Base-by-base conservation (phyloP, 257 asterid genomes). In the Leonotis leonurus region DNA sequence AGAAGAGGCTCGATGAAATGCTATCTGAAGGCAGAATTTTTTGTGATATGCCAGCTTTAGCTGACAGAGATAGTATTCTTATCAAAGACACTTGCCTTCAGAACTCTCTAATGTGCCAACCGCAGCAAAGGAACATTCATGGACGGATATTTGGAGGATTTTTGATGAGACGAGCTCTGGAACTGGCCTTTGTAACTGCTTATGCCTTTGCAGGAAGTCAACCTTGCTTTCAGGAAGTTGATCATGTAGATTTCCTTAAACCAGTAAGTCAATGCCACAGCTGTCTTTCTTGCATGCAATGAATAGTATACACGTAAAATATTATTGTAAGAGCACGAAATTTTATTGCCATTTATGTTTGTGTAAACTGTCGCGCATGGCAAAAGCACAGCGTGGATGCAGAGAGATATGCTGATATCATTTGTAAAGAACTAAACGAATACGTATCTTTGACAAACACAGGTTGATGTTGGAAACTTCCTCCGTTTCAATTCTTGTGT, bases 71-170 rank as follows among this genome's bases (percentile, higher is more conserved):
- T 59, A 88, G 94, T 64, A 91, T 88, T 76, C 89, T 91, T 43
- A 85, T 91, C 58, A 78, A 70, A 61, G 84, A 88, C 32, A 91
- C 96, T 21, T 82, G 84, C 74, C 96, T 91, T 56, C 94, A 91
- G 69, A 88, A 91, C 65, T 91, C 96, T 29, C 55, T 88, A 57
- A 75, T 91, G 81, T 91, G 98, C 69, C 98, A 88, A 73, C 98
- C 98, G 21, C 98, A 91, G 63, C 98, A 91, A 66, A 78, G 94
- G 78, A 91, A 91, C 46, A 86, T 84, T 33, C 96, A 88, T 36
- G 98, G 98, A 56, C 85, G 98, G 21, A 91, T 91, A 46, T 91
- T 91, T 32, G 98, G 98, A 65, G 96, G 98, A 8, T 91, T 91
- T 71, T 70, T 91, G 68, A 91, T 88, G 98, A 74, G 96, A 64